Conservation (phyloP, 129 eudicot species). For the Centella asiatica region DNA sequence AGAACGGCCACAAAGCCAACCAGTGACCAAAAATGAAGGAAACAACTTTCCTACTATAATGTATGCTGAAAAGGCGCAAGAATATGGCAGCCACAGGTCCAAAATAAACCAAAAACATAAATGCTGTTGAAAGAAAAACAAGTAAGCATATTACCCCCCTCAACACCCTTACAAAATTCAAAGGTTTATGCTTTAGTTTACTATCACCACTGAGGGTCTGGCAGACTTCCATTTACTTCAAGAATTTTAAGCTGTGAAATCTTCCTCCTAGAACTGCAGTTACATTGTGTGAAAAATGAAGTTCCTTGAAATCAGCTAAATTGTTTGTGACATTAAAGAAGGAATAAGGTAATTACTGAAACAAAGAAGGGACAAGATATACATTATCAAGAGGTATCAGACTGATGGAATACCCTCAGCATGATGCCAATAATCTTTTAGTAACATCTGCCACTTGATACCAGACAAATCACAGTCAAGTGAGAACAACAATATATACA, state of each 20-base stretch:
- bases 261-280: conserved; percentile 19
- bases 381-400: conserved; percentile 14
- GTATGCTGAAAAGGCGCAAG: conserved; percentile 56
- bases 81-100: conserved; percentile 40
- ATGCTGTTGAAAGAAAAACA: conserved; percentile 62
- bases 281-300: conserved; percentile 11
- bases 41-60: conserved; percentile 51
- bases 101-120: conserved; percentile 51
- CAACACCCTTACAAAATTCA: conserved; percentile 52
- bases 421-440: conserved; percentile 8
- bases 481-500: not conserved
- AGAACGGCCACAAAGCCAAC: conserved; percentile 85
- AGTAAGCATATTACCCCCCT: conserved; percentile 62
- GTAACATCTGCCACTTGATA: conserved; percentile 14
- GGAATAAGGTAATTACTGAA: not conserved
- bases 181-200: conserved; percentile 36
- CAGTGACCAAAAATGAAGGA: conserved; percentile 64
- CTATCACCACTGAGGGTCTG: conserved; percentile 23
- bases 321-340: conserved; percentile 9
- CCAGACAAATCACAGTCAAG: not conserved
- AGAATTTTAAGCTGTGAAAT: conserved; percentile 11
- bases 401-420: conserved; percentile 4
- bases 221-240: conserved; percentile 39
- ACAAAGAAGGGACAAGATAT: not conserved
- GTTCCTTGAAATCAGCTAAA: conserved; percentile 2